phyloP scores from a whole-genome alignment of 1,139 yeast genomes.

The Torulaspora pretoriensis region DNA sequence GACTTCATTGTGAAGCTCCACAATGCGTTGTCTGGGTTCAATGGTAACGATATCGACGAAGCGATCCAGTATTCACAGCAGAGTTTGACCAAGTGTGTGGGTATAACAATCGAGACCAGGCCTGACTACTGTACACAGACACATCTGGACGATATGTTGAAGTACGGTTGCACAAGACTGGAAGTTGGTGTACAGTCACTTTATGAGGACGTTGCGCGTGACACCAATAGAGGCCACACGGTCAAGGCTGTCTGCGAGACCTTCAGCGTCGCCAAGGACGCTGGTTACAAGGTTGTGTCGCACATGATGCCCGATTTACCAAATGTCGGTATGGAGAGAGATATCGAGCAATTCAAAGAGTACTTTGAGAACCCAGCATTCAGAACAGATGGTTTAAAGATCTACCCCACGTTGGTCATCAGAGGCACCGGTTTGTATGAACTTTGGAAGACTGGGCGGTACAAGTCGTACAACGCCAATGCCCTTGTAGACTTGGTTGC shows the following conservation, averaged over 20 bases:
- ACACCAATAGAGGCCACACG: slow-evolving; percentile 97
- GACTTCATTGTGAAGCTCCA: slow-evolving; percentile 83
- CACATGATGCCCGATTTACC: slow-evolving; percentile 99
- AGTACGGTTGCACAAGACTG: slow-evolving; percentile 93
- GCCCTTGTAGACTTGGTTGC: slow-evolving; percentile 93
- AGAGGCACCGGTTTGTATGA: slow-evolving; percentile 97
- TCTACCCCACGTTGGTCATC: slow-evolving; percentile 93
- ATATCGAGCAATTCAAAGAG: slow-evolving; percentile 89
- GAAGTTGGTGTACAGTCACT: slow-evolving; percentile 98
- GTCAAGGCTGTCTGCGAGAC: slow-evolving; percentile 96
- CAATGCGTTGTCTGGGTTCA: slow-evolving; percentile 91
- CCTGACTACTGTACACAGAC: slow-evolving; percentile 98
- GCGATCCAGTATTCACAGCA: slow-evolving; percentile 90
- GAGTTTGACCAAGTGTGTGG: slow-evolving; percentile 94
- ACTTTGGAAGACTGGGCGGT: slow-evolving; percentile 93
- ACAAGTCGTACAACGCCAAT: slow-evolving; percentile 91
- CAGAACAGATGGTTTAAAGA: slow-evolving; percentile 92
- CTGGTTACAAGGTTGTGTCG: slow-evolving; percentile 95
- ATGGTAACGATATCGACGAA: slow-evolving; percentile 83
- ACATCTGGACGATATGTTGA: slow-evolving; percentile 90
- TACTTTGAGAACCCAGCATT: slow-evolving; percentile 96
- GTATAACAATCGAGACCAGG: slow-evolving; percentile 95
- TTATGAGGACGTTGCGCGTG: slow-evolving; percentile 97
- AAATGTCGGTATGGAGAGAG: slow-evolving; percentile 98
- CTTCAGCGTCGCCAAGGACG: slow-evolving; percentile 91